Base-by-base conservation (phyloP, 306 rosid genomes). In the Rosa rugosa region DNA sequence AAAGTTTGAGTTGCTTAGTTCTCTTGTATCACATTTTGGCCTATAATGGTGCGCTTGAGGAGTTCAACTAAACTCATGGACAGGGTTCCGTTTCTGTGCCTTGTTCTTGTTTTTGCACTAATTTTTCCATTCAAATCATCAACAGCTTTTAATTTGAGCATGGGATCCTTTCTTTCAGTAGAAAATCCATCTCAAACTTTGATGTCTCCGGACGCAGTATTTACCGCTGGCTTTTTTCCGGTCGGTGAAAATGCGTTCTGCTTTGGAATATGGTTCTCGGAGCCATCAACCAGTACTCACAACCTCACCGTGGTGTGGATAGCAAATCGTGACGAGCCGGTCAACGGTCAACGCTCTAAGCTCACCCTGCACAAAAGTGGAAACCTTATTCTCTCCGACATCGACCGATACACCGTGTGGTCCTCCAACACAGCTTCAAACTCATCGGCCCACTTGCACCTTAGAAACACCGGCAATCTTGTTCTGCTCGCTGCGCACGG, bases 161-260 rank as follows among this genome's bases (percentile, higher is more conserved):
- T 78, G 41, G 89, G 88, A 7, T 82, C 88, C 17, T 88, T 87
- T 56, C 69, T 86, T 9, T 76, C 83, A 1, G 82, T 85, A 13
- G 85, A 88, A 31, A 76, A 69, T 23, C 74, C 80, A 65, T 50
- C 80, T 16, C 47, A 81, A 9, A 69, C 78, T 41, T 25, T 86
- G 27, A 57, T 80, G 11, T 88, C 92, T n/a, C 72, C 83, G 10
- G 75, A 85, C 45, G 88, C 86, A 5, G 60, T 76, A 0, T 90
- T 88, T 69, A 71, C 88, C 5, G 89, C 92, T 0, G 92, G 94
- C 3, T 90, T 88, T 78, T 76, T 77, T 5, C 49, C 87, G 6
- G 85, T 86, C 0, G 94, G 90, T 0, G 68, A 67, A 46, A 90
- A 90, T 38, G 94, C 92, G 0, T 88, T 75, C 27, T 79, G 82